Evolutionary conservation across 1,284 basidiomycete genomes (phyloP), one percentile per base, ranked within the genome.

Genomic region (Moesziomyces sp.): DNA sequence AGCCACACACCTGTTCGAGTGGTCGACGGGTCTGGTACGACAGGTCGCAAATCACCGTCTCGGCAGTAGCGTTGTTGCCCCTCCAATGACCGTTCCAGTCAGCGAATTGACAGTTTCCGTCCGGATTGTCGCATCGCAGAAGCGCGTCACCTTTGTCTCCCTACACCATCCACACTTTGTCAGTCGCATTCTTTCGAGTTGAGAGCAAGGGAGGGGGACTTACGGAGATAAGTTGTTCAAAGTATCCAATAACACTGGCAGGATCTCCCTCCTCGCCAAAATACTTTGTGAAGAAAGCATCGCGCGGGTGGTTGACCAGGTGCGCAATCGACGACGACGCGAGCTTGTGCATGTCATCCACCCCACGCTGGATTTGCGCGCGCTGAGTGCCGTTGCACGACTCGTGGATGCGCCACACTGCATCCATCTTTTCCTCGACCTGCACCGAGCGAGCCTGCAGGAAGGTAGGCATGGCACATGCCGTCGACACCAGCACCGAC

Each of bases 21-120:
- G 65, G 52, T 5, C 58, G 55, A n/a, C 79, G 59, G 18, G 55
- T 64, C 1, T 45, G 28, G 71, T 73, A 81, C 3, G 73, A 75
- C 6, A 63, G 60, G 2, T 73, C 57, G 65, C 78, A 81, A 51
- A 83, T 83, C 40, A 84, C 86, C 2, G 86, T 87, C 74, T 87
- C 86, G 10, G 62, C 46, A 3, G 86, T 85, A 4, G 82, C 85
- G 58, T 86, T 86, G 56, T 82, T 74, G 19, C 86, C 86, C 46
- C 86, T 76, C 84, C 85, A 86, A 76, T 86, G 86, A 5, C 86
- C 86, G 49, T 76, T 66, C 83, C 83, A 86, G 1, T 82, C 85
- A 26, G 70, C 56, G 23, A 81, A 80, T 9, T 54, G 23, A 74
- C 82, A 83, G 55, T 85, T 84, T 45, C 78, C 78, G 47, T 87